These are phyloP conservation scores for Nakaseomyces uthaithaninus DNA, from an alignment of 1,139 yeast genomes.

Conservation along the genomic window DNA sequence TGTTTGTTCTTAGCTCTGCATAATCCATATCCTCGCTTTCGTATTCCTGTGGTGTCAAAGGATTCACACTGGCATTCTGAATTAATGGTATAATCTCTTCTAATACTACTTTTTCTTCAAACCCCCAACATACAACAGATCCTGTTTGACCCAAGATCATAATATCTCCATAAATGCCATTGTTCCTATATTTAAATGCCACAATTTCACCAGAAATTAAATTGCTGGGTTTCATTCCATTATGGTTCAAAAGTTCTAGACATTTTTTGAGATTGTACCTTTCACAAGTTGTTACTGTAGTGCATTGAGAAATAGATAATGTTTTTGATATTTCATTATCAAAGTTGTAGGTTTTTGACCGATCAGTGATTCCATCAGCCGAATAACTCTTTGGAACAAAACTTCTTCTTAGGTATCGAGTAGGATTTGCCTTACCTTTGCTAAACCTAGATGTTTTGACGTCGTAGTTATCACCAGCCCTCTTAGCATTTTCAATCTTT, in stretches of 20 bases:
- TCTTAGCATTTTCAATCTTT: neutral
- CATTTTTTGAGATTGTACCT: slow-evolving; percentile 47
- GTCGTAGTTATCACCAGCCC: neutral
- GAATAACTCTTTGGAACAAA: slow-evolving; percentile 7
- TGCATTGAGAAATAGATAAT: slow-evolving; percentile 35
- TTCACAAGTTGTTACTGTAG: slow-evolving; percentile 66
- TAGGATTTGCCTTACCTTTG: slow-evolving; percentile 6
- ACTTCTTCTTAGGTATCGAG: slow-evolving; percentile 9
- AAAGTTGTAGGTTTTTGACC: slow-evolving; percentile 6
- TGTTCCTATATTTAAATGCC: slow-evolving; percentile 33
- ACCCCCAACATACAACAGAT: slow-evolving; percentile 75
- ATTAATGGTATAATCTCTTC: slow-evolving; percentile 43
- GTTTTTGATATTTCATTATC: slow-evolving; percentile 1
- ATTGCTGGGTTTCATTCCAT: slow-evolving; percentile 17
- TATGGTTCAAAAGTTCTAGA: slow-evolving; percentile 33
- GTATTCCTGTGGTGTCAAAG: slow-evolving; percentile 36
- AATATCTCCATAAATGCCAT: slow-evolving; percentile 40
- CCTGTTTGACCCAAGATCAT: slow-evolving; percentile 60
- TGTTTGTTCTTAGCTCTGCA: slow-evolving; percentile 41
- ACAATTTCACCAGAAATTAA: slow-evolving; percentile 71
- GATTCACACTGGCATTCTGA: slow-evolving; percentile 40
- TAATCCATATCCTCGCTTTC: slow-evolving; percentile 88
- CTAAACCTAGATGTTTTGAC: slow-evolving; percentile 7
- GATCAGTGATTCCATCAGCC: slow-evolving; percentile 2
- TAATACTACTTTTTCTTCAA: slow-evolving; percentile 41